Base-by-base conservation (phyloP, 352 stramenopile species). In the Aphanomyces euteiches region DNA sequence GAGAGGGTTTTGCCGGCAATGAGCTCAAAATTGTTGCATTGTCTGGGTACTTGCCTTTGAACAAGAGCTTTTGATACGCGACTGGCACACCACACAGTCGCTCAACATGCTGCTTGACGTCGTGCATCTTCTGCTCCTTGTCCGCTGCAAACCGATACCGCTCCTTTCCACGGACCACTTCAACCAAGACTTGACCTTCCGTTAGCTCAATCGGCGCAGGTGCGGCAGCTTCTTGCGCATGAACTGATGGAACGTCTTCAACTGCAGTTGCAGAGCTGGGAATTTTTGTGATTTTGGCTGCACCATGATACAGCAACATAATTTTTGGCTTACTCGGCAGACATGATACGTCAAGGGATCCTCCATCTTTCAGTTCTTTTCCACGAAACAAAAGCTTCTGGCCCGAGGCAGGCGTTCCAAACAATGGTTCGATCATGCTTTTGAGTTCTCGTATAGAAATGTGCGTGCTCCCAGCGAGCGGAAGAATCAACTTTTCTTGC, bases 331-430 rank as follows among this genome's bases (percentile, higher is more conserved):
- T 70, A 28, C 43, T 21, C 12, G 64, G 64, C 19, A 70, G 54
- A 6, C 40, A 50, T 7, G 45, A 8, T 5, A 70, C 38, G 17
- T 70, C 47, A 3, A 70, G 6, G 4, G 38, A 43, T 37, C 40
- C 17, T 12, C 17, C 48, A 19, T 47, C 53, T 15, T 48, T 48
- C 4, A 60, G 54, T 36, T 70, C 64, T 34, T 70, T 70, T 10
- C 64, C 64, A 38, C 21, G 13, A 53, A 47, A 70, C 13, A 70
- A 41, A 28, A 70, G 47, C 64, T 70, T 70, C 47, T 70, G 64
- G 13, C 40, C 45, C 8, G 47, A 7, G 5, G 36, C 43, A 17
- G 64, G 64, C 5, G 36, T 53, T 2, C 34, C 28, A 60, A 70
- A 63, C 13, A 70, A 21, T 12, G 64, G 39, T 34, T 70, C 64